phyloP scores from a whole-genome alignment of 2,329 filamentous ascomycete genomes.

The Claviceps fusiformis region DNA sequence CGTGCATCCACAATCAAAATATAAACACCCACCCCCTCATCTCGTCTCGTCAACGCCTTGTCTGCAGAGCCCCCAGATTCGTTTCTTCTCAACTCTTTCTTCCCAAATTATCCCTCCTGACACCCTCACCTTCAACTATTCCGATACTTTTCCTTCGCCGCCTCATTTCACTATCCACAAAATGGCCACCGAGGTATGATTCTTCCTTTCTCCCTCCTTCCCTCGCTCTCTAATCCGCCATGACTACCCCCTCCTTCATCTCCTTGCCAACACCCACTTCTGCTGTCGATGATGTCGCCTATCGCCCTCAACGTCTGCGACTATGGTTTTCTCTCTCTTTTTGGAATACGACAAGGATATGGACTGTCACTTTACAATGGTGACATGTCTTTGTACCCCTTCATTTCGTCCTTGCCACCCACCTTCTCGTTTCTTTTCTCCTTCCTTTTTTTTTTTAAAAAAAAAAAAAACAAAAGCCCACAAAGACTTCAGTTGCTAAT shows the following conservation, averaged over 20 bases:
- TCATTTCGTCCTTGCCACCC: slow-evolving; percentile 5
- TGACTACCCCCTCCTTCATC: slow-evolving; percentile 4
- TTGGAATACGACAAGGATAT: not conserved
- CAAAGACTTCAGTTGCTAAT: slow-evolving; percentile 18
- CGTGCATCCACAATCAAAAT: slow-evolving; percentile 17
- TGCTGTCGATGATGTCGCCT: slow-evolving; percentile 1
- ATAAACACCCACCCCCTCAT: slow-evolving; percentile 18
- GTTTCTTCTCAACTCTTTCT: slow-evolving; percentile 12
- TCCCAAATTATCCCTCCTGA: slow-evolving; percentile 10
- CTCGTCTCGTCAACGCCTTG: slow-evolving; percentile 13
- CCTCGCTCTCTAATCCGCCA: slow-evolving; percentile 2
- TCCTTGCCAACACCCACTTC: slow-evolving; percentile 2
- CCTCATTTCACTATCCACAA: slow-evolving; percentile 5
- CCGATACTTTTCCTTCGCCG: not conserved
- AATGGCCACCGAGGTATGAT: slow-evolving; percentile 23
- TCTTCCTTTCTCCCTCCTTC: not conserved
- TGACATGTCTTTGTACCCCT: not conserved
- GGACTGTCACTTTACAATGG: not conserved
- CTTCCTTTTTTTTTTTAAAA: not conserved
- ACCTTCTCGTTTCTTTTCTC: not conserved
- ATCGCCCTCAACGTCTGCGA: not conserved
- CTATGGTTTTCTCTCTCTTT: not conserved
- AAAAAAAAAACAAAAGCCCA: not conserved
- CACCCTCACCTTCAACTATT: not conserved
- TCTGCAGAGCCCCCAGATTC: slow-evolving; percentile 8